Evolutionary conservation across 2,329 filamentous ascomycete species (phyloP).

Genomic region (Colletotrichum liaoningense): DNA sequence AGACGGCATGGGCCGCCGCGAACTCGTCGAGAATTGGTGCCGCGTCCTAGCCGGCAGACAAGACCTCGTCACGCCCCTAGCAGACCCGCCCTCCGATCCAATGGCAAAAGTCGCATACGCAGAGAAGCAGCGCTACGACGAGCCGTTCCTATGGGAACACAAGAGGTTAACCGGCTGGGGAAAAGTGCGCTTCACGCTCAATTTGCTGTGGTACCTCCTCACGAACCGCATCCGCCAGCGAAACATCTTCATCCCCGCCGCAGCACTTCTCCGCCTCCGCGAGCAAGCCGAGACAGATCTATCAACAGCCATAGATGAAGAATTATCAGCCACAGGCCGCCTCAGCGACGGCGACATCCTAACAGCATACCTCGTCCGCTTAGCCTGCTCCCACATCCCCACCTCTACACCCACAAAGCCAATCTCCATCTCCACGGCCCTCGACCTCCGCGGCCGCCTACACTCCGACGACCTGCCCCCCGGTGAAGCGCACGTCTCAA

Average conservation of each 20-base stretch:
- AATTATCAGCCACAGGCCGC: not conserved
- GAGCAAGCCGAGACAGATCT: conserved; percentile 6
- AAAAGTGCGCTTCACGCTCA: conserved; percentile 11
- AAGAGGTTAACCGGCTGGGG: conserved; percentile 15
- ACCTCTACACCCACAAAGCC: not conserved
- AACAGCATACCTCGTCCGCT: conserved; percentile 21
- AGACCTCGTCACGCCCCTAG: conserved; percentile 50
- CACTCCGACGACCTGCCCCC: conserved; percentile 10
- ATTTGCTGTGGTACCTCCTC: conserved; percentile 25
- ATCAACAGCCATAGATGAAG: not conserved
- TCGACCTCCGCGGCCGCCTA: conserved; percentile 26
- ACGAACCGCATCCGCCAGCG: conserved; percentile 27
- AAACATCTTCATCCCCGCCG: conserved; percentile 39
- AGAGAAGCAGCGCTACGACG: conserved; percentile 40
- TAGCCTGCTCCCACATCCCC: conserved; percentile 16
- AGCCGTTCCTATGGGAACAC: conserved; percentile 44
- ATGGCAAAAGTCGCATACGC: conserved; percentile 35
- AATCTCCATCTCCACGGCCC: conserved; percentile 22
- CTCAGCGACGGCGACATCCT: conserved; percentile 32
- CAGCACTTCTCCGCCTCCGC: not conserved
- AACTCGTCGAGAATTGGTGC: conserved; percentile 51
- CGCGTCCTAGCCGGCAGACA: conserved; percentile 54
- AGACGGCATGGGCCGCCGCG: conserved; percentile 35
- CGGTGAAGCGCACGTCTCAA: conserved; percentile 16
- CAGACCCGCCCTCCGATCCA: conserved; percentile 40